Conservation (phyloP, 2,329 filamentous ascomycete species). For the Phaeosphaeriaceae sp. region DNA sequence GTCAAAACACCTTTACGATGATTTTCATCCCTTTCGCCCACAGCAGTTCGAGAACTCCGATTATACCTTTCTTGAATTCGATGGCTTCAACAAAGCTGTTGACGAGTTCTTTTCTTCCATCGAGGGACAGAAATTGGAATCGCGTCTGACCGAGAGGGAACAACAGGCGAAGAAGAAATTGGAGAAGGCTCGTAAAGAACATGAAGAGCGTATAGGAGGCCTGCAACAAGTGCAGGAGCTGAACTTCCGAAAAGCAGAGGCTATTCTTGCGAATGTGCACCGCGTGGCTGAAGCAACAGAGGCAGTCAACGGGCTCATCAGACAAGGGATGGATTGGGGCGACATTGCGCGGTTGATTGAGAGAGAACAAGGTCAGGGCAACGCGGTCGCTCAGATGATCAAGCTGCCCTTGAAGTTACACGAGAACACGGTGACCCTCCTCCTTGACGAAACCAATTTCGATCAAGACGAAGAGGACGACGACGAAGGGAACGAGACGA, state of each 20-base stretch:
- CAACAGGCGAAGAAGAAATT: conserved; percentile 82
- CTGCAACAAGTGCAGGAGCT: conserved; percentile 81
- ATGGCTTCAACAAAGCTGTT: conserved; percentile 89
- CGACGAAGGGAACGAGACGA: conserved; percentile 63
- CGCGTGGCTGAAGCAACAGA: conserved; percentile 91
- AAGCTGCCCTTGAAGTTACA: conserved; percentile 85
- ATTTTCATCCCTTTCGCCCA: conserved; percentile 93
- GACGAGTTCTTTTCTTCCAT: conserved; percentile 98
- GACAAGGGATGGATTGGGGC: conserved; percentile 96
- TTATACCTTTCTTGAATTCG: conserved; percentile 75
- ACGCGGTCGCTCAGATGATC: conserved; percentile 86
- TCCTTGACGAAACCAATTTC: conserved; percentile 74
- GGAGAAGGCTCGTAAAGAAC: conserved; percentile 82
- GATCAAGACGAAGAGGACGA: conserved; percentile 68
- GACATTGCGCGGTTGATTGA: conserved; percentile 89
- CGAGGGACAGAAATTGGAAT: conserved; percentile 91
- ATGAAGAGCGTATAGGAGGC: conserved; percentile 82
- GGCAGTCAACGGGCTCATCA: conserved; percentile 89
- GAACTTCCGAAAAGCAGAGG: conserved; percentile 86
- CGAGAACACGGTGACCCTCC: conserved; percentile 86
- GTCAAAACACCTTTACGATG: conserved; percentile 75
- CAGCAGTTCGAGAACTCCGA: conserved; percentile 75
- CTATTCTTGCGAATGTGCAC: conserved; percentile 89
- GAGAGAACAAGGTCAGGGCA: conserved; percentile 79
- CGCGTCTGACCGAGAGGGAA: conserved; percentile 81